Conservation (phyloP, 352 stramenopile species). For the Pythium vanterpoolii region DNA sequence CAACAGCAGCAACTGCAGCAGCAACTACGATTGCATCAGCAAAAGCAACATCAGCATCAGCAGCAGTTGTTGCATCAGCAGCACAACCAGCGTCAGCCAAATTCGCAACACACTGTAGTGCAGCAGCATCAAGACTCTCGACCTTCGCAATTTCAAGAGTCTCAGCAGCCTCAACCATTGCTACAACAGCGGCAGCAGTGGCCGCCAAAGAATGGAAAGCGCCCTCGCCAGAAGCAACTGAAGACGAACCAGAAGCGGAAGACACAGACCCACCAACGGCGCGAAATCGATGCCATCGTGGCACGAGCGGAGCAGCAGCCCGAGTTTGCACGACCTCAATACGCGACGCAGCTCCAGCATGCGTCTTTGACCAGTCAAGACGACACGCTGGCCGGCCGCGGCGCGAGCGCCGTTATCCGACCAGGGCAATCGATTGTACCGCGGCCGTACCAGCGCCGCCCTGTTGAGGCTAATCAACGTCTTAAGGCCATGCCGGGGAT, state of each 20-base stretch:
- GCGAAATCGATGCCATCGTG: conserved; percentile 3
- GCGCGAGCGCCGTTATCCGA: conserved; percentile 17
- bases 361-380: background rate
- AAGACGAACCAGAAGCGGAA: background rate
- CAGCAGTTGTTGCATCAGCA: conserved; percentile 13
- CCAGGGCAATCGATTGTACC: conserved; percentile 25
- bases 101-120: background rate
- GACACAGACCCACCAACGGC: background rate
- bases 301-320: background rate
- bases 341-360: background rate
- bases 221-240: background rate
- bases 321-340: conserved; percentile 1
- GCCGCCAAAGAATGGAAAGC: background rate
- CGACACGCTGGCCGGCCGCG: background rate
- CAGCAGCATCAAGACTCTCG: conserved; percentile 19
- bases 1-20: conserved; percentile 2
- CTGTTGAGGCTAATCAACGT: conserved; percentile 7
- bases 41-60: conserved; percentile 22
- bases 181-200: background rate
- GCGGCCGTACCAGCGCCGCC: conserved; percentile 6
- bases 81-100: background rate
- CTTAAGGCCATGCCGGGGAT: background rate
- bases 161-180: background rate
- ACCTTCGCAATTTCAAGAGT: conserved; percentile 11
- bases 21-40: conserved; percentile 16